These are phyloP conservation scores for Gossypium laxum DNA, from an alignment of 441 rosid species.

Conservation along the genomic window DNA sequence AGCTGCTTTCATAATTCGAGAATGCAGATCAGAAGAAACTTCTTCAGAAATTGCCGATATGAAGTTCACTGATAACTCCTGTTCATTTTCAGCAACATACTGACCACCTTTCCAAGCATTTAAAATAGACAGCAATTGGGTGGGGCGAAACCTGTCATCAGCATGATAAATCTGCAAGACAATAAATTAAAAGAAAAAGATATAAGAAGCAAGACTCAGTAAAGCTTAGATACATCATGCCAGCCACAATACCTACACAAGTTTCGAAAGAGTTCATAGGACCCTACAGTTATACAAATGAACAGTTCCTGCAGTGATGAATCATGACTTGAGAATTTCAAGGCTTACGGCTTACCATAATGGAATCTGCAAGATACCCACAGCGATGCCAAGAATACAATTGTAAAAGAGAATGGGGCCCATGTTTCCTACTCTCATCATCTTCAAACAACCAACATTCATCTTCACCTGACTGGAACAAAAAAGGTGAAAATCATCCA, in stretches of 20 bases:
- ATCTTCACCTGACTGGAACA: slow-evolving; percentile 49
- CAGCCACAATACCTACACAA: not conserved
- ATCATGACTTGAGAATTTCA: not conserved
- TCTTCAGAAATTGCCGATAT: slow-evolving; percentile 56
- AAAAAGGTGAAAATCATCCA: slow-evolving; percentile 11
- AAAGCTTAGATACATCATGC: not conserved
- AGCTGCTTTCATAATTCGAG: slow-evolving; percentile 64
- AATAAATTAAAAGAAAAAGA: slow-evolving; percentile 9
- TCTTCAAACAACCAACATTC: slow-evolving; percentile 80
- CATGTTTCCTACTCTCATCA: slow-evolving; percentile 55
- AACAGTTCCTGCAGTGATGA: not conserved
- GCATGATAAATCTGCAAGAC: slow-evolving; percentile 55
- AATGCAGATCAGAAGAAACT: slow-evolving; percentile 68
- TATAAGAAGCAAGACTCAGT: not conserved
- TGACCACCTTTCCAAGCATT: slow-evolving; percentile 42
- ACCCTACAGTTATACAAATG: not conserved
- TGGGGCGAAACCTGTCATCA: slow-evolving; percentile 47
- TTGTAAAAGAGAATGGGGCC: slow-evolving; percentile 64
- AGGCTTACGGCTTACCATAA: slow-evolving; percentile 57
- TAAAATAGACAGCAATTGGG: slow-evolving; percentile 42
- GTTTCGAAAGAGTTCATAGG: not conserved
- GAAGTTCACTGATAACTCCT: slow-evolving; percentile 28
- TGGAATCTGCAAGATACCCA: slow-evolving; percentile 55
- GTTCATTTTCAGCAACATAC: slow-evolving; percentile 26
- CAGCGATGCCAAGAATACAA: slow-evolving; percentile 56